These are phyloP conservation scores for Phyllosticta ampelicida DNA, from an alignment of 2,329 filamentous ascomycete genomes.

Conservation along the genomic window DNA sequence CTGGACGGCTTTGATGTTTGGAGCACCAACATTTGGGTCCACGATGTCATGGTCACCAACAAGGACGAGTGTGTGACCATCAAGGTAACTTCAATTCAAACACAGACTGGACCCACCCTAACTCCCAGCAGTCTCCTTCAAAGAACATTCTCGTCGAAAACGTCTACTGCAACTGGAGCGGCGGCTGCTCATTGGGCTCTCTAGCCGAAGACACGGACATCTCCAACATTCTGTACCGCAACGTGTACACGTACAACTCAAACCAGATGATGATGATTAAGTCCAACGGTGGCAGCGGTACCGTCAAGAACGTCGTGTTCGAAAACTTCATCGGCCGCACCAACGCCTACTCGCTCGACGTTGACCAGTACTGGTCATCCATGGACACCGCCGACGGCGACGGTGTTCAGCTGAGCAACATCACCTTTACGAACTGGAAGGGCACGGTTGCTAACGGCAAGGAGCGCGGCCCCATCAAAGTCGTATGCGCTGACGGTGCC, in stretches of 20 bases:
- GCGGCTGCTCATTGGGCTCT: conserved; percentile 48
- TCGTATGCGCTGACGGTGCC: conserved; percentile 39
- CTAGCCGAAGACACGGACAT: conserved; percentile 41
- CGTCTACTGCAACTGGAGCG: conserved; percentile 53
- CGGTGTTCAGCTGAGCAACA: conserved; percentile 43
- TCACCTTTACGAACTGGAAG: conserved; percentile 47
- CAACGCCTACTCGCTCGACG: conserved; percentile 48
- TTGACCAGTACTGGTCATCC: conserved; percentile 44
- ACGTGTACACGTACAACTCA: conserved; percentile 48
- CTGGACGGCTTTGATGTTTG: conserved; percentile 48
- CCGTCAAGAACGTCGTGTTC: conserved; percentile 40
- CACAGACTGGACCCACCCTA: not conserved
- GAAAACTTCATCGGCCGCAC: conserved; percentile 51
- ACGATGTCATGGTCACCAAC: conserved; percentile 52
- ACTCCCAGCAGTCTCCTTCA: conserved; percentile 30
- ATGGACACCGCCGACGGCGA: conserved; percentile 33
- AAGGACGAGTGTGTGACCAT: conserved; percentile 52
- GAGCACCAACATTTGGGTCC: conserved; percentile 46
- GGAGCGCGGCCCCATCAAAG: conserved; percentile 42
- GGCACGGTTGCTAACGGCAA: conserved; percentile 42
- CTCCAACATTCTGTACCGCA: conserved; percentile 43
- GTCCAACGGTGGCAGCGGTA: conserved; percentile 46
- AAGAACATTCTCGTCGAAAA: conserved; percentile 48
- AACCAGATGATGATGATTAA: conserved; percentile 58
- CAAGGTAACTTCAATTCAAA: conserved; percentile 27